A percentile compares a stretch with the other conserved stretches of the same genome.
phyloP scores from a whole-genome alignment of 768 basidiomycete genomes.

The Epithele typhae region DNA sequence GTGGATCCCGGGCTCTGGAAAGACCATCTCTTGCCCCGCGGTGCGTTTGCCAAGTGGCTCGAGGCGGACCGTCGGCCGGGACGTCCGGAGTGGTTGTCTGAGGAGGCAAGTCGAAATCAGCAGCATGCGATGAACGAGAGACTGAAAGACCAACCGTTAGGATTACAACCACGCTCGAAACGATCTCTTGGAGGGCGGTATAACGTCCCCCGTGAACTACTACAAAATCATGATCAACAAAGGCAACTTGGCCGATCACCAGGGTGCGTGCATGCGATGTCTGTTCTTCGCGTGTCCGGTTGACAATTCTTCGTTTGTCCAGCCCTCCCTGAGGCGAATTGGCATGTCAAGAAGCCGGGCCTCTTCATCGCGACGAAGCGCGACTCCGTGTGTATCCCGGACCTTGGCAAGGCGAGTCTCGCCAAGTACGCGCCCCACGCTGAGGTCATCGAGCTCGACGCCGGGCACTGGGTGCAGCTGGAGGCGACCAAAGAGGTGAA shows the following conservation, averaged over 20 bases:
- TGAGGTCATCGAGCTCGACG: conserved; percentile 31
- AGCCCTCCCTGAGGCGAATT: conserved; percentile 14
- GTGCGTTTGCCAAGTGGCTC: conserved; percentile 28
- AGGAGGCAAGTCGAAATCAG: conserved; percentile 23
- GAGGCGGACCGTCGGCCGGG: conserved; percentile 22
- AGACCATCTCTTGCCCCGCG: conserved; percentile 30
- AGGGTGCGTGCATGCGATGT: conserved; percentile 17
- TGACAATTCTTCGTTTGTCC: neutral
- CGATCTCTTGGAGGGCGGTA: conserved; percentile 28
- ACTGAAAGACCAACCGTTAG: conserved; percentile 22
- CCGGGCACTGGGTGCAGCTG: conserved; percentile 35
- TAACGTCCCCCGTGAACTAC: conserved; percentile 33
- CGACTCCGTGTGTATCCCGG: conserved; percentile 30
- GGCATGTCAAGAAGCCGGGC: conserved; percentile 29
- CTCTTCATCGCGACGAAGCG: conserved; percentile 31
- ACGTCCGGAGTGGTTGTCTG: conserved; percentile 27
- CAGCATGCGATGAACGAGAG: neutral
- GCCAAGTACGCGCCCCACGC: conserved; percentile 23
- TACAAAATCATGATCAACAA: conserved; percentile 28
- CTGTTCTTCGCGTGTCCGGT: neutral
- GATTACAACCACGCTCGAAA: conserved; percentile 16
- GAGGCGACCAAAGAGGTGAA: conserved; percentile 31
- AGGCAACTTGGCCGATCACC: conserved; percentile 23
- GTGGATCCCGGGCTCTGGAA: conserved; percentile 30
- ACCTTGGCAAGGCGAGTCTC: conserved; percentile 19